These are phyloP conservation scores for Magnusiomyces magnusii DNA, from an alignment of 1,139 yeast genomes.

Conservation along the genomic window DNA sequence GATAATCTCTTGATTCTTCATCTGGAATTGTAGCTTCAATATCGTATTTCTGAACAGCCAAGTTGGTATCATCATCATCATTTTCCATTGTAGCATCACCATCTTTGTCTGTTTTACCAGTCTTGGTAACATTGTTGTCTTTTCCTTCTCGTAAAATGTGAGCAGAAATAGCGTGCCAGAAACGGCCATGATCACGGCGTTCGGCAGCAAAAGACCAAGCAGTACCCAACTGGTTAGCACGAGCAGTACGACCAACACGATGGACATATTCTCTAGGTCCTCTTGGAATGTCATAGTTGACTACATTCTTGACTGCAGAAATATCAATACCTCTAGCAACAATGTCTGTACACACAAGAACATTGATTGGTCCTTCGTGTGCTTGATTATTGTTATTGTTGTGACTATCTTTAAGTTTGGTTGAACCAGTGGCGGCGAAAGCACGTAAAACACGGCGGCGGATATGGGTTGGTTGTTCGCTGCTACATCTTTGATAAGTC, in stretches of 20 bases:
- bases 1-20: constrained; percentile 16
- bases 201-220: constrained; percentile 69
- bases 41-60: constrained; percentile 8
- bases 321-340: constrained; percentile 94
- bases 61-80: neutral
- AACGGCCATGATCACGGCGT: constrained; percentile 67
- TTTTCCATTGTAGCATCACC: constrained; percentile 8
- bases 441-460: constrained; percentile 40
- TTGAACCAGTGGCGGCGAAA: constrained; percentile 37
- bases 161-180: constrained; percentile 29
- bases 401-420: neutral
- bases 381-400: neutral
- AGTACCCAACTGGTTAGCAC: constrained; percentile 73
- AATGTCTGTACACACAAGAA: constrained; percentile 82
- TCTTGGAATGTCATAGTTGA: constrained; percentile 86
- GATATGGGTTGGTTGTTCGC: constrained; percentile 33
- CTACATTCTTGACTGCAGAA: constrained; percentile 58
- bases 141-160: constrained; percentile 12
- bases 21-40: constrained; percentile 10
- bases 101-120: constrained; percentile 8
- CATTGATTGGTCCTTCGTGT: constrained; percentile 37
- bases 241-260: constrained; percentile 93
- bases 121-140: constrained; percentile 26
- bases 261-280: constrained; percentile 91
- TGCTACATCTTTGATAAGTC: constrained; percentile 30